Evolutionary conservation across 2,329 filamentous ascomycete species (phyloP).

Genomic region (Exserohilum turcica): DNA sequence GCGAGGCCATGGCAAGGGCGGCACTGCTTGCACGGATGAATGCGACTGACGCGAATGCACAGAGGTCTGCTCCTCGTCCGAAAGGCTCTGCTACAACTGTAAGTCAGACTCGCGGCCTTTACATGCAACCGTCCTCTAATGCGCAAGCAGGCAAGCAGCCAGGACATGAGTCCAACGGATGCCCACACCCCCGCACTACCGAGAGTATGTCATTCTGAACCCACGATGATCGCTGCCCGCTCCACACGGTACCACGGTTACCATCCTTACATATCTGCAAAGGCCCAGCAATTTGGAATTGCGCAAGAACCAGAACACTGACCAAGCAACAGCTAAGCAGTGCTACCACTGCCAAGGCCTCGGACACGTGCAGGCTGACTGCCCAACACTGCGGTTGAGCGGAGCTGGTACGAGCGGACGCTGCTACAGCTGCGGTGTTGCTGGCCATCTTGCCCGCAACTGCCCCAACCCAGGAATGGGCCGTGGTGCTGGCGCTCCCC

Average conservation of each 20-base stretch:
- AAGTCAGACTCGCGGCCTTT: slow-evolving; percentile 48
- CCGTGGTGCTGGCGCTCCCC: slow-evolving; percentile 67
- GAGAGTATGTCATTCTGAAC: slow-evolving; percentile 65
- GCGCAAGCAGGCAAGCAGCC: slow-evolving; percentile 73
- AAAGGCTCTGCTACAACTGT: slow-evolving; percentile 99
- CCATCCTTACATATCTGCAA: neutral
- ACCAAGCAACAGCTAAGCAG: slow-evolving; percentile 75
- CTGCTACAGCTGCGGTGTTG: slow-evolving; percentile 96
- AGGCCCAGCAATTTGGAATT: neutral
- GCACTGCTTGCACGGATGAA: slow-evolving; percentile 1
- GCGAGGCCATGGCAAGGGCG: slow-evolving; percentile 25
- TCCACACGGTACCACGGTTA: neutral
- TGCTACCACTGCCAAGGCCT: slow-evolving; percentile 99
- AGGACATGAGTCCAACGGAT: slow-evolving; percentile 96
- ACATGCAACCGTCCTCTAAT: slow-evolving; percentile 17
- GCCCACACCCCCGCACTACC: slow-evolving; percentile 93
- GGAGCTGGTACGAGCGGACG: slow-evolving; percentile 79
- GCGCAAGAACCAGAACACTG: slow-evolving; percentile 11
- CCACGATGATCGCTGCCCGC: neutral
- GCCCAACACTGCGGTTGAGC: slow-evolving; percentile 91
- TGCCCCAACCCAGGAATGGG: slow-evolving; percentile 79
- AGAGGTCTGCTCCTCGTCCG: slow-evolving; percentile 96
- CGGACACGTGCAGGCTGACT: slow-evolving; percentile 97
- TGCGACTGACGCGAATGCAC: slow-evolving; percentile 32
- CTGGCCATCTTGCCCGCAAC: slow-evolving; percentile 88